These are phyloP conservation scores for Elaphomyces granulatus DNA, from an alignment of 495 filamentous ascomycete species.

Conservation along the genomic window DNA sequence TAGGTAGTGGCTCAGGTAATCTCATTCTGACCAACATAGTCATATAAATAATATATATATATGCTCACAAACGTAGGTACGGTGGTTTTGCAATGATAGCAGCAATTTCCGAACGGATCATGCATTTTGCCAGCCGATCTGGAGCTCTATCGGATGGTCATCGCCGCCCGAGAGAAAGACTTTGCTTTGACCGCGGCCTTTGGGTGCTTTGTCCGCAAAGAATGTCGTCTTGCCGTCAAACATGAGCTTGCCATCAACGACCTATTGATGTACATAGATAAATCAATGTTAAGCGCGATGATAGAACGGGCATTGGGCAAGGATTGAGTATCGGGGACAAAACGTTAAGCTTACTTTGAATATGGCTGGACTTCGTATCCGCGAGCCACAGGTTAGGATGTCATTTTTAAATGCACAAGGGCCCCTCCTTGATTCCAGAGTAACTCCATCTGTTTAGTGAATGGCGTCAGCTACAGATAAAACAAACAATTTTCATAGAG, in stretches of 20 bases:
- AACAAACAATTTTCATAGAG: not conserved
- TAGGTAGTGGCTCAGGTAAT: too few relatives aligned
- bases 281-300: conserved; percentile 1
- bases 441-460: conserved; percentile 1
- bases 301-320: not conserved
- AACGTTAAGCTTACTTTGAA: conserved; percentile 29
- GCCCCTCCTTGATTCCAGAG: conserved; percentile 42
- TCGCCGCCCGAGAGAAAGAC: conserved; percentile 18
- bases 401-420: conserved; percentile 35
- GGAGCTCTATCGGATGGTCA: conserved; percentile 26
- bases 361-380: conserved; percentile 26
- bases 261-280: conserved; percentile 7
- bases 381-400: conserved; percentile 35
- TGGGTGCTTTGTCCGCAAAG: conserved; percentile 43
- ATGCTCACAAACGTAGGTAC: too few relatives aligned
- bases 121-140: conserved; percentile 29
- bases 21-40: too few relatives aligned
- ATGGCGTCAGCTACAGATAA: not conserved
- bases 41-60: too few relatives aligned
- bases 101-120: too few relatives aligned
- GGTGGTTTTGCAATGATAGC: too few relatives aligned
- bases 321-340: not conserved
- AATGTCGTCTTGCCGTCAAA: conserved; percentile 35
- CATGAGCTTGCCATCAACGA: conserved; percentile 28
- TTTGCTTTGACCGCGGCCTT: conserved; percentile 29